Conservation (phyloP, 345 rosid genomes). For the Citrus glauca region DNA sequence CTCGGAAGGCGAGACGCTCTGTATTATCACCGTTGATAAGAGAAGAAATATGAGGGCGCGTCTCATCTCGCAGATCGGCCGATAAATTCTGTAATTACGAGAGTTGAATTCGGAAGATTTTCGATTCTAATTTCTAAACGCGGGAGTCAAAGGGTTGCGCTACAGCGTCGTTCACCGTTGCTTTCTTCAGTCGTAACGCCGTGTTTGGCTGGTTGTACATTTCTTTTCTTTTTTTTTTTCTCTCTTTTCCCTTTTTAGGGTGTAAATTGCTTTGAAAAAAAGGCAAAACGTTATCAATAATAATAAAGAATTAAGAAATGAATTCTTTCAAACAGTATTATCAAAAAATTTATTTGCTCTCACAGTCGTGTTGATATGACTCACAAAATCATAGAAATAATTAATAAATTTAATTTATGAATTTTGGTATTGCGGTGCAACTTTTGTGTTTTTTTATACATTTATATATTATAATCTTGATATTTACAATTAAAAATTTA, state of each 20-base stretch:
- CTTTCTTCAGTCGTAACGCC: neutral
- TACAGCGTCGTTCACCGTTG: neutral
- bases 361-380: neutral
- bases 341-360: neutral
- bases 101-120: neutral
- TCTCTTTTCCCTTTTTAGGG: no score
- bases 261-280: no score
- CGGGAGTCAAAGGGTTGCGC: neutral
- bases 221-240: neutral
- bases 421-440: no score
- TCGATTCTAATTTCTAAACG: neutral
- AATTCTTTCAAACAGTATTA: no score
- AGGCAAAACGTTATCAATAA: no score
- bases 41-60: constrained; percentile 35
- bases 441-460: no score
- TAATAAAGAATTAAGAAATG: no score
- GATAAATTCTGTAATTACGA: neutral
- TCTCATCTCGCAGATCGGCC: constrained; percentile 35
- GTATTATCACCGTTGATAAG: constrained; percentile 29
- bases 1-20: constrained; percentile 31
- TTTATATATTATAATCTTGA: no score
- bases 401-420: no score
- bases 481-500: accelerated
- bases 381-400: neutral
- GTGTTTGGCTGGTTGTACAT: neutral